Base-by-base conservation (phyloP, 176 grass and related monocot species). In the Aegilops umbellulata region DNA sequence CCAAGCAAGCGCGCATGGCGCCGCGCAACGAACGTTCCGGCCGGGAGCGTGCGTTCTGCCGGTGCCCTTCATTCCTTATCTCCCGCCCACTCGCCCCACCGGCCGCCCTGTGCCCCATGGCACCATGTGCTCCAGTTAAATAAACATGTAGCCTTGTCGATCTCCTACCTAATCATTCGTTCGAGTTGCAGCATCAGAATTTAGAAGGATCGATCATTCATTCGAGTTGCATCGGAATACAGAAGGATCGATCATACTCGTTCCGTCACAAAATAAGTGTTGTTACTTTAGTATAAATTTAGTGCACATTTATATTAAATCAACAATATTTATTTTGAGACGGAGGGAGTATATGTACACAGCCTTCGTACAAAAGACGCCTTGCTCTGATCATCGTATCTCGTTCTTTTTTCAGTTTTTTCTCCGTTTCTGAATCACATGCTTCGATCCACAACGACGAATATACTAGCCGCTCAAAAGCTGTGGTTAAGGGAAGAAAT, bases 41-140 rank as follows among this genome's bases (percentile, higher is more conserved):
- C 68, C 44, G 65, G 26, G 65, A 32, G 39, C 81, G 15, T 38
- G 8, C 30, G 64, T 6, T 25, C 30, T 24, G 46, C 25, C 27
- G 63, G 10, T 22, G 87, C 74, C 81, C 65, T 84, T 58, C 66
- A 2, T 58, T 80, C 82, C 76, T 85, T 65, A 75, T 80, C 76
- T 13, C 62, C n/a, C 36, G 3, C 41, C 41, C 41, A 41, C 14
- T 4, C 17, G 34, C 16, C 16, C 60, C 60, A 39, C 81, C 76
- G 76, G 46, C 87, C 53, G 67, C 67, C 80, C 62, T 30, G 19
- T 74, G 87, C 81, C 65, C 74, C 47, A 19, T 55, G 74, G 44
- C 46, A 67, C 42, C 66, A 38, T 46, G 75, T 38, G 39, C 47
- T 47, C 41, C 4, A 13, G 12, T 41, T 77, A 32, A 23, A 20